Conservation (phyloP, 106 monocot species). For the Dendrobium chrysotoxum region DNA sequence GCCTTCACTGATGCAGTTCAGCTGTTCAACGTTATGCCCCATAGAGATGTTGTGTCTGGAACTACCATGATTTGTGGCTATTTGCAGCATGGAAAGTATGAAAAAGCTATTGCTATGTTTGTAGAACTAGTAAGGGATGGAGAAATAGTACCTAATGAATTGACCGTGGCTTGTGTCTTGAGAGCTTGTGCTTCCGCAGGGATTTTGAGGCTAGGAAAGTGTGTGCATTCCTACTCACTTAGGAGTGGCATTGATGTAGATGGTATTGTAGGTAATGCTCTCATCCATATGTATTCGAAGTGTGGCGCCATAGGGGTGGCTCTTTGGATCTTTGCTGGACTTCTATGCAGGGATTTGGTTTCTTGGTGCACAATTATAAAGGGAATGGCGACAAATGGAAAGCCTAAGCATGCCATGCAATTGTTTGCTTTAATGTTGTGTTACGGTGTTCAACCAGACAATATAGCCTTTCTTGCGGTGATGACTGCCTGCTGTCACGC, state of each 20-base stretch:
- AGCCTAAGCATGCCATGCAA: constrained; percentile 17
- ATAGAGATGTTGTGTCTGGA: constrained; percentile 50
- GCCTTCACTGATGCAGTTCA: constrained; percentile 13
- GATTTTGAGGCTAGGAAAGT: constrained; percentile 19
- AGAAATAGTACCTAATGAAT: constrained; percentile 35
- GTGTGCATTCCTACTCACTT: constrained; percentile 28
- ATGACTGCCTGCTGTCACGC: constrained; percentile 53
- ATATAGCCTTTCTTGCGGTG: constrained; percentile 35
- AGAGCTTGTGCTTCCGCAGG: constrained; percentile 30
- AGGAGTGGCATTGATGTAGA: constrained; percentile 13
- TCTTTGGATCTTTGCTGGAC: constrained; percentile 21
- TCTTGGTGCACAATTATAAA: constrained; percentile 47
- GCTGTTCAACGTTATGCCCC: constrained; percentile 44
- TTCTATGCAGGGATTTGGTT: constrained; percentile 24
- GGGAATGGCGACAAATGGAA: constrained; percentile 37
- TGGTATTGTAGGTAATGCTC: constrained; percentile 29
- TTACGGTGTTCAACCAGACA: constrained; percentile 43
- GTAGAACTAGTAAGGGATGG: constrained; percentile 17
- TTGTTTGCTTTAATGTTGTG: constrained; percentile 47
- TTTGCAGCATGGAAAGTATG: constrained; percentile 7
- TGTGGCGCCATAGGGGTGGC: constrained; percentile 40
- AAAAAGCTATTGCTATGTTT: constrained; percentile 30
- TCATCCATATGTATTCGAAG: constrained; percentile 61
- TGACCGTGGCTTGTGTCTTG: constrained; percentile 35
- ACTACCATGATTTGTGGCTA: constrained; percentile 38